Base-by-base conservation (phyloP, 2,329 filamentous ascomycete genomes). In the Aureobasidium leucospermi region DNA sequence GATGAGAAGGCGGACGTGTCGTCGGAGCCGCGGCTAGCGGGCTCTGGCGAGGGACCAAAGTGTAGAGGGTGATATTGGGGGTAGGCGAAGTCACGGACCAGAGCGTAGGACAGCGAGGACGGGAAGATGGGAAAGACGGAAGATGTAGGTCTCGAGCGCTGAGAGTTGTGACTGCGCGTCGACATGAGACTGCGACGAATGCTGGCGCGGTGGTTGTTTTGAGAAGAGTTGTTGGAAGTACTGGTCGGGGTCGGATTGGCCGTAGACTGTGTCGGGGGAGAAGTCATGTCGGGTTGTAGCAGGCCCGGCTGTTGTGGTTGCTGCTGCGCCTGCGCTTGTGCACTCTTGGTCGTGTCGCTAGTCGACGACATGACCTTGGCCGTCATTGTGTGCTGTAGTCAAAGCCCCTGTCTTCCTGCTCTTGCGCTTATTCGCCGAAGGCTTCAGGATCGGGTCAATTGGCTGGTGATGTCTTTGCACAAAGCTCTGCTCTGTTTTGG, bases 61-160 rank as follows among this genome's bases (percentile, higher is more conserved):
- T 97, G 94, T 73, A 96, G 81, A 45, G 90, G 91, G 73, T 97
- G 89, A 59, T 82, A 81, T 29, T 83, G 71, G 34, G 90, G 85
- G 71, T 97, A 99, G 66, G 94, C 94, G 76, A 97, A 99, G 79
- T 99, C 94, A 69, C 94, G 88, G 65, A 99, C 92, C 46, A 90
- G 80, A n/a, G 91, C 86, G 73, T 96, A 96, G 6, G 89, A 75
- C 16, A 96, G 82, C 70, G 86, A 96, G 61, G 91, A 94, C 67
- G 90, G 87, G 73, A 90, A 94, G 67, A 88, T 79, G 15, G 90
- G 88, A 69, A 94, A 93, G 63, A 89, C 81, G 69, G 52, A 53
- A 1, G 61, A 63, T 10, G 62, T 47, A 6, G 60, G 62, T 46
- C 62, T 52, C 16, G 62, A 63, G 55, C 55, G 55, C 31, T 55